Conservation (phyloP, 2,329 filamentous ascomycete species). For the Immersiporthe knoxdaviesiana region DNA sequence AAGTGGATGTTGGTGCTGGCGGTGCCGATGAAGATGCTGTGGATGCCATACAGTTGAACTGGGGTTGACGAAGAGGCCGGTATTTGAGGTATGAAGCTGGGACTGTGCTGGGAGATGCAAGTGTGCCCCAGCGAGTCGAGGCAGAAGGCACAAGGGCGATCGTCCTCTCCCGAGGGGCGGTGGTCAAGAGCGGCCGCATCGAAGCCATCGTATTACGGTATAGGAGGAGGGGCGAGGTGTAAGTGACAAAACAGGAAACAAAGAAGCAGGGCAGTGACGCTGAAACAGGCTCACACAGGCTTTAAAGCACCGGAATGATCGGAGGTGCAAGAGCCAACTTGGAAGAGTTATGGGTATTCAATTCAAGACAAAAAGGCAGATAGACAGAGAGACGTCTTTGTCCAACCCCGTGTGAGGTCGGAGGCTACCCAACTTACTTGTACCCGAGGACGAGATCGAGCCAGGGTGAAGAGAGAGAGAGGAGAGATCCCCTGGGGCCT, state of each 20-base stretch:
- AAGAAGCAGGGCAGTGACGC: neutral
- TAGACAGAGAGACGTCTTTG: constrained; percentile 10
- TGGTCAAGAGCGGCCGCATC: constrained; percentile 20
- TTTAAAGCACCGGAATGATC: neutral
- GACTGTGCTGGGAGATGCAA: constrained; percentile 18
- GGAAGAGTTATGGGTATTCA: neutral
- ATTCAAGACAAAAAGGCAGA: neutral
- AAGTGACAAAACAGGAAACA: neutral
- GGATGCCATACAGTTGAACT: constrained; percentile 27
- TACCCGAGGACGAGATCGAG: neutral
- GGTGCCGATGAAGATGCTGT: constrained; percentile 15
- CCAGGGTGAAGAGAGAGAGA: constrained; percentile 13
- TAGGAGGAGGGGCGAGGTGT: neutral
- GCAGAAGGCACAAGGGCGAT: constrained; percentile 15
- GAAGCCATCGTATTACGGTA: constrained; percentile 28
- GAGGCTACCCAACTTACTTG: constrained; percentile 10
- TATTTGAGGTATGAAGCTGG: constrained; percentile 25
- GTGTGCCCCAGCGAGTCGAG: constrained; percentile 12
- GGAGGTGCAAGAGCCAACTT: neutral
- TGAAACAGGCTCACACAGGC: neutral
- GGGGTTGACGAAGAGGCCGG: constrained; percentile 28
- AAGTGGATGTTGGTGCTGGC: constrained; percentile 26
- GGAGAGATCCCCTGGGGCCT: neutral
- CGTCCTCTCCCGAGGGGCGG: constrained; percentile 9
- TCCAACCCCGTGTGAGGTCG: neutral